phyloP scores from a whole-genome alignment of 129 eudicot genomes.

The Lactuca saligna region DNA sequence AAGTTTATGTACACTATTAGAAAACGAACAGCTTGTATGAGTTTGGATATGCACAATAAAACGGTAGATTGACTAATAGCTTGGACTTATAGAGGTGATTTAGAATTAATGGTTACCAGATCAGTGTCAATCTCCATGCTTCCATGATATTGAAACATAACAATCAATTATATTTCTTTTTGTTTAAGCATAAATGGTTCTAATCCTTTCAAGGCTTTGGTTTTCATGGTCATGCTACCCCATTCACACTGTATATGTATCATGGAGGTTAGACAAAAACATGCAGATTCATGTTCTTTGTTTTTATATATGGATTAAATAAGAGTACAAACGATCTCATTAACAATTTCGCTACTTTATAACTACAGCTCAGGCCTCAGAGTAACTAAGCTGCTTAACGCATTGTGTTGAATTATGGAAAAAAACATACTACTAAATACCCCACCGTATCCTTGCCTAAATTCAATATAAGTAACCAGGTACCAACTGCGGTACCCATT shows the following conservation, averaged over 20 bases:
- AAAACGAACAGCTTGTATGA: neutral
- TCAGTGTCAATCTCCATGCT: neutral
- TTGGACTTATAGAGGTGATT: neutral
- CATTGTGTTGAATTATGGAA: no score
- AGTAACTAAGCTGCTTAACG: neutral
- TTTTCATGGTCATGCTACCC: neutral
- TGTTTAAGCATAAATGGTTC: neutral
- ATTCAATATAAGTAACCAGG: neutral
- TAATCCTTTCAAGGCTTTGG: neutral
- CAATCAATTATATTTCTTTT: neutral
- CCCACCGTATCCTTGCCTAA: neutral
- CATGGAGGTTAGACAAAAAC: no score
- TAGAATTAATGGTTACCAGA: no score
- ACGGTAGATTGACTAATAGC: neutral
- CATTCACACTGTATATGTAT: neutral
- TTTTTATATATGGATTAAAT: neutral
- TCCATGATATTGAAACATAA: neutral
- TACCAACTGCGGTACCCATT: neutral
- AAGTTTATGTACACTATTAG: neutral
- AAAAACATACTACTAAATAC: neutral
- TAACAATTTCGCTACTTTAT: neutral
- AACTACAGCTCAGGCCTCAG: neutral
- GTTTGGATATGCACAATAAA: neutral
- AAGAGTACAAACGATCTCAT: neutral
- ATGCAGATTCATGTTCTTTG: neutral